Evolutionary conservation across 805 yeast genomes (phyloP), one percentile per base, ranked within the genome.

Genomic region (Yarrowia sp.): DNA sequence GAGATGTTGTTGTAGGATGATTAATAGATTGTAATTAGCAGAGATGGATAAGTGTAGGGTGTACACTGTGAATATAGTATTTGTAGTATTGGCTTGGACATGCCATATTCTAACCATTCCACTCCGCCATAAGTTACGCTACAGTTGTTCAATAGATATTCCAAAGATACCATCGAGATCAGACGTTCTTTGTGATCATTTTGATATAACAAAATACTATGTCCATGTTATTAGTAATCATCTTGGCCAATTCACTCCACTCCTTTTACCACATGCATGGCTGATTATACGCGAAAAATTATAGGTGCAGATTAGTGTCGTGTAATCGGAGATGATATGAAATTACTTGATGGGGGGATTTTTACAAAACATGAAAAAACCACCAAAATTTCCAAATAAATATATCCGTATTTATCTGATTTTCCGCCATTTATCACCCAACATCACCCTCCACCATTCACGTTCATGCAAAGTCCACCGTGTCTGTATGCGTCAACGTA

Each of bases 1-100:
- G 97, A 92, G 81, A 81, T 95, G 79, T 80, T 95, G 77, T 81
- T 95, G 77, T 93, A 85, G 80, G 35, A 35, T 28, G 26, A 30
- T 22, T 52, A 38, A 41, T 41, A 24, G 28, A 22, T 22, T 41
- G 46, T 40, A 40, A 21, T 38, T 22, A 40, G 46, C 8, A 11
- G 33, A 44, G 12, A n/a, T 1, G n/a, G 7, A 9, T 4, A 10
- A 7, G 22, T 17, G 22, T 22, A 9, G n/a, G 40, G n/a, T 8
- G 38, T 2, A 16, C n/a, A n/a, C n/a, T n/a, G n/a, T n/a, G n/a
- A n/a, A n/a, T n/a, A n/a, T n/a, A n/a, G n/a, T n/a, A n/a, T n/a
- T n/a, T n/a, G n/a, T n/a, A n/a, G n/a, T n/a, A n/a, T n/a, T n/a
- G n/a, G n/a, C n/a, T n/a, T n/a, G n/a, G n/a, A n/a, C n/a, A n/a